Evolutionary conservation across 2,329 filamentous ascomycete species (phyloP).

Genomic region (Triangularia verruculosa): DNA sequence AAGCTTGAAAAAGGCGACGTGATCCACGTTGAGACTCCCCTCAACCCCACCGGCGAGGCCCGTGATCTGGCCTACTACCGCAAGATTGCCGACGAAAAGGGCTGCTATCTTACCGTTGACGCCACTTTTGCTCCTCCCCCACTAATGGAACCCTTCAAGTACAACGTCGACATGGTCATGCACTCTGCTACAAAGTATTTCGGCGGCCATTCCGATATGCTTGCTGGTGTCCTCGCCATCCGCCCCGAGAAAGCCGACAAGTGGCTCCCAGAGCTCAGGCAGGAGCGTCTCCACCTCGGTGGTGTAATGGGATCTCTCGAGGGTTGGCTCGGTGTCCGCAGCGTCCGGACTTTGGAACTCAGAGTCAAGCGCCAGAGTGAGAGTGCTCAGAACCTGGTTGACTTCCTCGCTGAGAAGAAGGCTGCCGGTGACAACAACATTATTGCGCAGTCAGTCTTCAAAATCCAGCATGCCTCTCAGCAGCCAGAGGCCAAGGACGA

Average conservation of each 20-base stretch:
- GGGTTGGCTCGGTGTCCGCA: constrained; percentile 86
- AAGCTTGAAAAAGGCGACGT: constrained; percentile 75
- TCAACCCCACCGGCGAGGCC: constrained; percentile 86
- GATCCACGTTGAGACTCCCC: constrained; percentile 86
- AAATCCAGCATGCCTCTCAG: constrained; percentile 67
- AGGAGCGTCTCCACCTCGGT: constrained; percentile 75
- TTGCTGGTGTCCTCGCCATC: constrained; percentile 79
- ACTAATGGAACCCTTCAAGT: constrained; percentile 77
- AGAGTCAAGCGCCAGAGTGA: constrained; percentile 73
- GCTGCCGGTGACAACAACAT: constrained; percentile 24
- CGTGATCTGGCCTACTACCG: constrained; percentile 71
- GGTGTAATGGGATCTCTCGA: constrained; percentile 86
- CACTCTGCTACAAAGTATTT: constrained; percentile 96
- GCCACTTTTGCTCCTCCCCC: constrained; percentile 91
- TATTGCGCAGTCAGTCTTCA: constrained; percentile 25
- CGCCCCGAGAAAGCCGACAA: constrained; percentile 41
- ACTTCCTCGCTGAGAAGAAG: constrained; percentile 62
- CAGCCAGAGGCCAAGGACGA: constrained; percentile 62
- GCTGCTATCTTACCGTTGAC: constrained; percentile 79
- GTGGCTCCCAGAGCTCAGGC: constrained; percentile 59
- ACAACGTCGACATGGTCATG: constrained; percentile 83
- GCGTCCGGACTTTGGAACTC: constrained; percentile 80
- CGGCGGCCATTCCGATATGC: constrained; percentile 89
- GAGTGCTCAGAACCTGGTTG: constrained; percentile 66
- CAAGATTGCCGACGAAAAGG: constrained; percentile 64